Base-by-base conservation (phyloP, 306 rosid species). In the Calophaca sinica region DNA sequence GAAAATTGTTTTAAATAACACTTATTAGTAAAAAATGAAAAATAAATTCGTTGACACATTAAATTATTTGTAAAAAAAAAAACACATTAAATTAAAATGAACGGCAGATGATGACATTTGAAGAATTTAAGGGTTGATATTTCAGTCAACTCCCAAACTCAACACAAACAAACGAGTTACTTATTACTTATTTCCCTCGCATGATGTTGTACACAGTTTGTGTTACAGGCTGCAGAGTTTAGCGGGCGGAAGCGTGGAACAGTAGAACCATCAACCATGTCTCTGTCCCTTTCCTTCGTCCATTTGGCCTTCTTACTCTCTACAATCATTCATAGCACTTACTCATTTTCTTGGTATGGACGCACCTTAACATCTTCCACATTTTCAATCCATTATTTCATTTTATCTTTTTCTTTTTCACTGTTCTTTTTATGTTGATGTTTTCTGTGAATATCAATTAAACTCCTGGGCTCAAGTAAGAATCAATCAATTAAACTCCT, bases 301-400 rank as follows among this genome's bases (percentile, higher is more conserved):
- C 63, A 15, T 81, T 50, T 78, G 44, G 39, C 3, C 42, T 57
- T 81, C 72, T 50, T 78, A 32, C 2, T 80, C 77, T 72, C 80
- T 46, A 14, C 74, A 36, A 29, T 8, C 77, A 64, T 59, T 67
- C 69, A 11, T 2, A 7, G 9, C 5, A 7, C 49, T 62, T 11
- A 44, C 77, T 85, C 88, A 48, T 51, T 81, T 63, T 81, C 85
- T 49, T 48, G 79, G 88, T 85, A 81, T 20, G 67, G 13, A 14
- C 33, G 2, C 62, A 2, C 49, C 60, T 50, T 73, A 5, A 39
- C 28, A 60, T 65, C 36, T 64, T 26, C 55, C 62, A 64, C 49
- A 62, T 42, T 55, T 20, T 20, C 26, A 0, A 20, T 20, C 26
- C 26, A 3, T 32, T 45, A 59, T 8, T 62, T 6, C 57, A 60